phyloP scores from a whole-genome alignment of 202 grass and related monocot genomes.

The Alloteropsis angusta region DNA sequence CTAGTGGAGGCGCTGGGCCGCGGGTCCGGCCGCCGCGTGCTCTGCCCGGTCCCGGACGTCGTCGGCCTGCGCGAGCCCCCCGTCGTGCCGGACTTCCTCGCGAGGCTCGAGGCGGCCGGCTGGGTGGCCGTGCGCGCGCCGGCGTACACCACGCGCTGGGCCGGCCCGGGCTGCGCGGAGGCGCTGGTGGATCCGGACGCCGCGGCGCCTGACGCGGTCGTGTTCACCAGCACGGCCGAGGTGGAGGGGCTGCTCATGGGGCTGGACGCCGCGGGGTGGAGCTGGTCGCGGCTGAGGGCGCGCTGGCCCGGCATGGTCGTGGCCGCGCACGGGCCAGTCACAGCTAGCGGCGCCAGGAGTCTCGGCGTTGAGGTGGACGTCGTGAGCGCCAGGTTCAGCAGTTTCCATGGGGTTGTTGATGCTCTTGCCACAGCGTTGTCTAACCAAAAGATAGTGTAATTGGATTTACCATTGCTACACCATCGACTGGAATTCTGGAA shows the following conservation, averaged over 20 bases:
- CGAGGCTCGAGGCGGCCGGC: slow-evolving; percentile 38
- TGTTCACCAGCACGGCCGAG: slow-evolving; percentile 88
- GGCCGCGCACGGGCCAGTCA: slow-evolving; percentile 69
- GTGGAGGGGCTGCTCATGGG: slow-evolving; percentile 82
- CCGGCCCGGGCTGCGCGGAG: slow-evolving; percentile 42
- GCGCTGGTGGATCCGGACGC: slow-evolving; percentile 31
- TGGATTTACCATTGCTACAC: neutral
- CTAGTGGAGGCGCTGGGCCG: slow-evolving; percentile 53
- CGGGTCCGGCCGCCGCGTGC: slow-evolving; percentile 41
- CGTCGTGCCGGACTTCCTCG: slow-evolving; percentile 55
- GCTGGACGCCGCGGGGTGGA: slow-evolving; percentile 52
- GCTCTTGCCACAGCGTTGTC: slow-evolving; percentile 33
- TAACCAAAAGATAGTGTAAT: neutral
- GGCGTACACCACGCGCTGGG: slow-evolving; percentile 66
- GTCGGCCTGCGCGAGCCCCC: slow-evolving; percentile 57
- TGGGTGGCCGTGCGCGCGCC: slow-evolving; percentile 47
- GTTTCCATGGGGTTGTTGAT: slow-evolving; percentile 64
- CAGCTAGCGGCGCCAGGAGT: slow-evolving; percentile 48
- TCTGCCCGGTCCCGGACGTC: slow-evolving; percentile 65
- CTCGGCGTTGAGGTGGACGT: slow-evolving; percentile 56
- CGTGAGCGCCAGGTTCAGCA: slow-evolving; percentile 63
- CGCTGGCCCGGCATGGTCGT: slow-evolving; percentile 58
- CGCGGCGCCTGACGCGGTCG: slow-evolving; percentile 50
- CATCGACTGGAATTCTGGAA: neutral
- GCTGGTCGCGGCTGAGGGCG: slow-evolving; percentile 43